Conservation (phyloP, 768 basidiomycete species). For the Jaapia argillacea region DNA sequence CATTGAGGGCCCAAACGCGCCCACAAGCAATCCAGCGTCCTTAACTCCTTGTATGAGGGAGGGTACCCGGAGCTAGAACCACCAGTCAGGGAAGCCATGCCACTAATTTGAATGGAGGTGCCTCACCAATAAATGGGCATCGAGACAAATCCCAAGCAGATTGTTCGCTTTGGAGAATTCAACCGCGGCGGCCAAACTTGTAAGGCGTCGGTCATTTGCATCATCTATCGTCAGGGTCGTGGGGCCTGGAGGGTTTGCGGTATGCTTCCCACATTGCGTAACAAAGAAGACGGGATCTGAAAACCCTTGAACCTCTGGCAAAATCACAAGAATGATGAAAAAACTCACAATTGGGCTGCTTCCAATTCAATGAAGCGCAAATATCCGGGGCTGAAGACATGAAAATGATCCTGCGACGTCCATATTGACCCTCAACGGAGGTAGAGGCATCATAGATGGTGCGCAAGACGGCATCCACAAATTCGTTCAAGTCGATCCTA, state of each 20-base stretch:
- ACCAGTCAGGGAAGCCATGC: conserved; percentile 5
- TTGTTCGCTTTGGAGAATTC: conserved; percentile 92
- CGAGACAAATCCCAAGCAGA: conserved; percentile 83
- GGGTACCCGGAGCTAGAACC: conserved; percentile 69
- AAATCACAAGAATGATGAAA: no score
- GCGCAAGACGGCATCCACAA: conserved; percentile 78
- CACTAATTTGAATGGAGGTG: conserved; percentile 2
- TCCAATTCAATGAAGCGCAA: conserved; percentile 93
- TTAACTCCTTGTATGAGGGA: conserved; percentile 83
- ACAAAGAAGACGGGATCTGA: conserved; percentile 96
- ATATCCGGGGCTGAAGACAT: conserved; percentile 86
- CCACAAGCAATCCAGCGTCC: conserved; percentile 81
- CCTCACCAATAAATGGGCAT: conserved; percentile 78
- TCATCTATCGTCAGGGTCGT: conserved; percentile 27
- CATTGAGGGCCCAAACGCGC: conserved; percentile 61
- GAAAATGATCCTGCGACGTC: conserved; percentile 79
- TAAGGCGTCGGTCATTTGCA: conserved; percentile 38
- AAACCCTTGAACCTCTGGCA: no score
- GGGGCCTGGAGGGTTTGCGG: conserved; percentile 25
- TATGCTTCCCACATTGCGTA: conserved; percentile 69
- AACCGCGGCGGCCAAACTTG: conserved; percentile 82
- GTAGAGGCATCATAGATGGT: conserved; percentile 67
- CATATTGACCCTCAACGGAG: conserved; percentile 35
- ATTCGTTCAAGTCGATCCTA: conserved; percentile 64
- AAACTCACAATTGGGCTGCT: conserved; percentile 91